Base-by-base conservation (phyloP, 2,329 filamentous ascomycete species). In the Penicillium sp. region DNA sequence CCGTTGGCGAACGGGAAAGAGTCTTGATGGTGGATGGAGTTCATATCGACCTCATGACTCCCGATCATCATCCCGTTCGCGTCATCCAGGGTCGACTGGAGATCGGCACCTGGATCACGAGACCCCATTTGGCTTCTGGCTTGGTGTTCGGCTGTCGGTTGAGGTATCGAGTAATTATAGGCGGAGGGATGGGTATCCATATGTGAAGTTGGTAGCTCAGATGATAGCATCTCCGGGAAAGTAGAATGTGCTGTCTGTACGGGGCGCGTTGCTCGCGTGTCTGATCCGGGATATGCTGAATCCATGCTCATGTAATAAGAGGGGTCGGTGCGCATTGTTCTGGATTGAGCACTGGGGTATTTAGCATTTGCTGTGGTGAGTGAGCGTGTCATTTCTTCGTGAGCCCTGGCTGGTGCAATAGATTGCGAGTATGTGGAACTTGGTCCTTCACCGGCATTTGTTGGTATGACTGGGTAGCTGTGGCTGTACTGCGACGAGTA, bases 41-140 rank as follows among this genome's bases (percentile, higher is more conserved):
- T 84, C 78, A 92, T 87, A 60, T 92, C 88, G 34, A 93, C 84
- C 60, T 92, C 88, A 59, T 90, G 88, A 56, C 84, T 87, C 67
- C 90, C 85, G 60, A 92, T 89, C 58, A 88, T 86, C 73, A 91
- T 87, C 6, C 63, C 63, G 15, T 58, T 58, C 13, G 65, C 54
- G 7, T 65, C 39, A 16, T 58, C 59, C 7, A 63, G 50, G 37
- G 49, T 46, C 4, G 62, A 48, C n/a, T 65, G 64, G 18, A 65
- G 44, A 42, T 65, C 60, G 7, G 51, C 27, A 34, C 56, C 53
- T 25, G 37, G 29, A 23, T 46, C 45, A 3, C 57, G 50, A 18
- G 63, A 46, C 13, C 39, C 57, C 48, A 68, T 54, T 15, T 65
- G 63, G 5, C 42, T 51, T 25, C 45, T 54, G 21, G 42, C 52